Evolutionary conservation across 495 filamentous ascomycete genomes (phyloP), one percentile per base, ranked within the genome.

Genomic region (Aspergillus asperescens): DNA sequence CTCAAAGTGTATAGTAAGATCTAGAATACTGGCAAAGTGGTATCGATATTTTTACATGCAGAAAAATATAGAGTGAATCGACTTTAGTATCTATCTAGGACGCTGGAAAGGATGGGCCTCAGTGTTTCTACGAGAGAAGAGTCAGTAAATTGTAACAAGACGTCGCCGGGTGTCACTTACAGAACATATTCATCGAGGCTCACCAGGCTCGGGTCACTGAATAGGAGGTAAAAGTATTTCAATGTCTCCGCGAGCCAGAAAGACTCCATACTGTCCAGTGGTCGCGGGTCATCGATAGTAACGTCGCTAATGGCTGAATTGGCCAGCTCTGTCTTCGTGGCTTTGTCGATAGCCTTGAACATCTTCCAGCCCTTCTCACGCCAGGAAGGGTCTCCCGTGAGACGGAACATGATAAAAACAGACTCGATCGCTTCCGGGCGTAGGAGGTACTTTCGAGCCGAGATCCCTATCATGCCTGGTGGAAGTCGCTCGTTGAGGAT

Each of bases 371-470:
- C 90, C 58, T 87, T 87, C 50, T 87, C 81, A 48, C 89, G 88
- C 89, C 89, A 96, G 40, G 70, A 65, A 0, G 77, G 66, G 49
- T 93, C 87, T 47, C 89, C 90, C 0, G 90, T 95, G 56, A 93
- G 84, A 61, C 90, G 87, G 74, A 87, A 95, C 86, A 95, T 89
- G 74, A 94, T 90, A 78, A 89, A 96, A 12, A 96, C 89, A 1
- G 88, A 94, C 66, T 96, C 90, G 57, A 96, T 95, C 3, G 90
- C 90, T 74, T 96, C 90, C 38, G 90, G 90, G 39, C 89, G 90
- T 50, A 96, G 79, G 49, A 92, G 85, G 63, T 96, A 96, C 37
- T 79, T 75, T 22, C 71, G 70, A 29, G 71, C 73, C 7, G 61
- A 67, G 45, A 95, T 79, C 16, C 64, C 68, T 3, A 75, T 72